A percentile compares a stretch with the other conserved stretches of the same genome.
These are phyloP conservation scores for Microcera coccophila DNA, from an alignment of 2,329 filamentous ascomycete species.

Conservation along the genomic window DNA sequence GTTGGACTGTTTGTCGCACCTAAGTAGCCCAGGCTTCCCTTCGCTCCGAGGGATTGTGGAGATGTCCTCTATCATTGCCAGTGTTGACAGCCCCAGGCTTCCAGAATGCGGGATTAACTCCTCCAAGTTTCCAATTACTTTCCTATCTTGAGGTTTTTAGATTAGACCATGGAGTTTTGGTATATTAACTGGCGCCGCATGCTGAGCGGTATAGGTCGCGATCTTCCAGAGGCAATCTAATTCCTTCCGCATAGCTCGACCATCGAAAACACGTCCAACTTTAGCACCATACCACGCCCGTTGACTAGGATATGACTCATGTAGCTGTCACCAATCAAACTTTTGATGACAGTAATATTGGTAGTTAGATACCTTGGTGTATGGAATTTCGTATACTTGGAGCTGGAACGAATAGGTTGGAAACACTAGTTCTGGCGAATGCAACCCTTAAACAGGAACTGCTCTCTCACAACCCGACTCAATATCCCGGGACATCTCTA, in stretches of 20 bases:
- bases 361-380: neutral
- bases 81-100: neutral
- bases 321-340: conserved; percentile 1
- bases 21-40: conserved; percentile 8
- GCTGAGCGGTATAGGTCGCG: neutral
- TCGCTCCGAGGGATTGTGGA: neutral
- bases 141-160: neutral
- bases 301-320: neutral
- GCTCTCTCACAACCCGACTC: conserved; percentile 1
- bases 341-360: conserved; percentile 1
- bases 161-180: conserved; percentile 2
- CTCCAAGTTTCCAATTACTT: conserved; percentile 5
- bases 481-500: neutral
- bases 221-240: conserved; percentile 3
- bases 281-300: conserved; percentile 1
- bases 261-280: conserved; percentile 2
- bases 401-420: conserved; percentile 1
- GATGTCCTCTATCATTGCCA: conserved; percentile 1
- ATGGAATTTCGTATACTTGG: neutral
- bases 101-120: conserved; percentile 1
- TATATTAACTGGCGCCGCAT: conserved; percentile 1
- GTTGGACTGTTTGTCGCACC: conserved; percentile 9
- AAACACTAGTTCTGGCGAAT: neutral
- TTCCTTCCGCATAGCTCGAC: conserved; percentile 1
- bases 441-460: conserved; percentile 1